Percentiles rank a stretch among this genome's conserved stretches.
Evolutionary conservation across 768 basidiomycete genomes (phyloP).

Genomic region (Serendipita sp.): DNA sequence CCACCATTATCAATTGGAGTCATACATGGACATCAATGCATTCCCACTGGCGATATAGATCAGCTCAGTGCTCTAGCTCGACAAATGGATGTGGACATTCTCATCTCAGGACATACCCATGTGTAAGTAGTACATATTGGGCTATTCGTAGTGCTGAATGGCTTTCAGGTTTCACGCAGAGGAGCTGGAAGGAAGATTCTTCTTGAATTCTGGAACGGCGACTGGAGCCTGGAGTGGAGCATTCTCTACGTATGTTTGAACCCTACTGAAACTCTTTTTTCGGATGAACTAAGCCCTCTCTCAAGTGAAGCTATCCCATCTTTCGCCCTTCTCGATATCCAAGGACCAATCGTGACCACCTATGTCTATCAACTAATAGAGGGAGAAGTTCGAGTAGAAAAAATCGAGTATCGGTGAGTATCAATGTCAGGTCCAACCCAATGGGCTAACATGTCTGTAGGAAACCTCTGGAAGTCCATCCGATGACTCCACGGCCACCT

Average conservation of each 20-base stretch:
- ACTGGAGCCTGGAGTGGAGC: slow-evolving; percentile 87
- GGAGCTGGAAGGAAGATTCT: slow-evolving; percentile 83
- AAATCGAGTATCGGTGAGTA: slow-evolving; percentile 30
- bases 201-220: slow-evolving; percentile 89
- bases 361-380: slow-evolving; percentile 94
- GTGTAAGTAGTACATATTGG: slow-evolving; percentile 36
- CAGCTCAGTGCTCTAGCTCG: slow-evolving; percentile 76
- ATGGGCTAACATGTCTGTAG: neutral
- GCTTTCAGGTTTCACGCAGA: slow-evolving; percentile 76
- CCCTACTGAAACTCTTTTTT: neutral
- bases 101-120: slow-evolving; percentile 89
- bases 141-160: neutral
- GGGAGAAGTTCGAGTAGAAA: slow-evolving; percentile 85
- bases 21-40: slow-evolving; percentile 85
- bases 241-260: slow-evolving; percentile 17
- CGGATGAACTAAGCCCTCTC: neutral
- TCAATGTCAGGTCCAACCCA: too few species aligned
- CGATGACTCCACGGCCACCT: slow-evolving; percentile 3
- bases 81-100: slow-evolving; percentile 96
- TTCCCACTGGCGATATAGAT: slow-evolving; percentile 85
- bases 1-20: slow-evolving; percentile 76
- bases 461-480: slow-evolving; percentile 3
- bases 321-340: slow-evolving; percentile 95
- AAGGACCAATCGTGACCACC: slow-evolving; percentile 91
- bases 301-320: slow-evolving; percentile 75